phyloP scores from a whole-genome alignment of 768 basidiomycete genomes.

The Rhizopogon vesiculosus region DNA sequence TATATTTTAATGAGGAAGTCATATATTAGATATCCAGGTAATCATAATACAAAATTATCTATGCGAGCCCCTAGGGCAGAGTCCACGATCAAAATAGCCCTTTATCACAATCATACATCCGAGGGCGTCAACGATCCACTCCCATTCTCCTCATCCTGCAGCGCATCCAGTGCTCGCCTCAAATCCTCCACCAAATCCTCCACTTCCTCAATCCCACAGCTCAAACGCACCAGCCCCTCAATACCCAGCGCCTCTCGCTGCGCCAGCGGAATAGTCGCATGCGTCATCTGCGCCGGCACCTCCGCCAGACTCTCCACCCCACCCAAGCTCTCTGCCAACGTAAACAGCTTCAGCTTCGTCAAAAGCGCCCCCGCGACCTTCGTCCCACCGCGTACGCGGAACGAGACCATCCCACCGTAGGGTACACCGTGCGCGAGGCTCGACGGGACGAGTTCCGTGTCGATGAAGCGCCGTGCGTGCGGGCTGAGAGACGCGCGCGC shows the following conservation, averaged over 20 bases:
- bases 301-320: constrained; percentile 92
- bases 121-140: background rate
- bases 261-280: constrained; percentile 65
- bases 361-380: constrained; percentile 64
- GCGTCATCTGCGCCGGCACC: constrained; percentile 86
- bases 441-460: constrained; percentile 28
- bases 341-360: constrained; percentile 59
- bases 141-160: constrained; percentile 36
- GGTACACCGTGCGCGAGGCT: constrained; percentile 34
- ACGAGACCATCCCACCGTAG: constrained; percentile 86
- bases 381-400: constrained; percentile 51
- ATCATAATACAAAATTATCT: background rate
- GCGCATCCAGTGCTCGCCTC: constrained; percentile 49
- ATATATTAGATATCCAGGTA: no score
- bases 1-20: no score
- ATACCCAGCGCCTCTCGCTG: constrained; percentile 74
- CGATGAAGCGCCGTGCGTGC: constrained; percentile 65
- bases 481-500: constrained; percentile 61
- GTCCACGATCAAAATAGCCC: background rate
- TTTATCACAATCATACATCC: background rate
- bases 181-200: constrained; percentile 61
- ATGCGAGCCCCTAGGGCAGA: no score
- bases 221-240: constrained; percentile 71
- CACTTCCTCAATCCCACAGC: constrained; percentile 84
- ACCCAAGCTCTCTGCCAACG: constrained; percentile 84